Conservation (phyloP, 177 flowering plant species). For the Vitis hybrid region DNA sequence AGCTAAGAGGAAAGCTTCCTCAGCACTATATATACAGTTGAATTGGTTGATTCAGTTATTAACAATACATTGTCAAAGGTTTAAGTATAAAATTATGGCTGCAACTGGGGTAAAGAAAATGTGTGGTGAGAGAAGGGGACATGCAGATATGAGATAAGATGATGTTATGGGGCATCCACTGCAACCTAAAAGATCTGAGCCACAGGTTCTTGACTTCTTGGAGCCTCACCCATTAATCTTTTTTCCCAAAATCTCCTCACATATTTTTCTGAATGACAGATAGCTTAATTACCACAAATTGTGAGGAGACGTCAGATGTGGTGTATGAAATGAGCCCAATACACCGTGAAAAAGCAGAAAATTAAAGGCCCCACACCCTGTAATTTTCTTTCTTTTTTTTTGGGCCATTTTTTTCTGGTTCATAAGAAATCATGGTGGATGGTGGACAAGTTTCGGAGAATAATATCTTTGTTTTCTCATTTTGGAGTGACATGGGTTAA, state of each 20-base stretch:
- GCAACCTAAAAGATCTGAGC: constrained; percentile 14
- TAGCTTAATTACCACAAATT: not conserved
- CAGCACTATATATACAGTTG: constrained; percentile 14
- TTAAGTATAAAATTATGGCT: constrained; percentile 17
- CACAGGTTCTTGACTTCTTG: constrained; percentile 16
- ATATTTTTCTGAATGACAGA: constrained; percentile 4
- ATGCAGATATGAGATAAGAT: constrained; percentile 27
- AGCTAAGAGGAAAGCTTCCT: constrained; percentile 14
- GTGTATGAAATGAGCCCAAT: too few relatives aligned
- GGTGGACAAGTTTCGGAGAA: constrained; percentile 5
- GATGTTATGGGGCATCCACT: not conserved
- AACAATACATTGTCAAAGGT: too few relatives aligned
- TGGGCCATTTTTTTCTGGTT: constrained; percentile 9
- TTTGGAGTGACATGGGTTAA: too few relatives aligned
- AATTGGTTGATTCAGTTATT: constrained; percentile 2
- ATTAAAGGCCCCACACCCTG: too few relatives aligned
- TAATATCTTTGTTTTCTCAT: not conserved
- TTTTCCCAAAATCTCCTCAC: constrained; percentile 14
- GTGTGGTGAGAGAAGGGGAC: constrained; percentile 32
- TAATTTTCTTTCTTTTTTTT: too few relatives aligned
- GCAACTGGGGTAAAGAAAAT: constrained; percentile 12
- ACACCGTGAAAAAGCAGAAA: too few relatives aligned
- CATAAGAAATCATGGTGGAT: not conserved
- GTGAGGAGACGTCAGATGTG: too few relatives aligned
- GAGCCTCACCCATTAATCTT: constrained; percentile 2